Evolutionary conservation across 495 filamentous ascomycete species (phyloP), one percentile per base, ranked within the genome.

Genomic region (Lentithecium fluviatile): DNA sequence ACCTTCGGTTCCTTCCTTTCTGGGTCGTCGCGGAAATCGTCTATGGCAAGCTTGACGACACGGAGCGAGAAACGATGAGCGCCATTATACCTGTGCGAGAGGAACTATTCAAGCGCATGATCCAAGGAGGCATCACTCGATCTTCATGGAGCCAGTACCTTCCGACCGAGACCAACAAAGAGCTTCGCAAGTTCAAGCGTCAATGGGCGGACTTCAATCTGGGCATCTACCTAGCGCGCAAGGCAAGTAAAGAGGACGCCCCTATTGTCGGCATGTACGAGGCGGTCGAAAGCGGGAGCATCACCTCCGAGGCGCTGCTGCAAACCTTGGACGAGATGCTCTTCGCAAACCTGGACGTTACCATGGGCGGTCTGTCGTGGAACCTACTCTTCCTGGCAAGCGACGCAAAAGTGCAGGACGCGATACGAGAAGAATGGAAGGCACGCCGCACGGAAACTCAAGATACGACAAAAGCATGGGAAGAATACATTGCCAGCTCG

Each of bases 311-410:
- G 21, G 45, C 76, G 45, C 34, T 76, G 0, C 55, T 70, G 2
- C 75, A 79, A 13, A 79, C 77, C 0, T 7, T 80, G 4, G 76
- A 77, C 52, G 78, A 80, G 58, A 68, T 70, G 55, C 69, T 79
- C 1, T 79, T 72, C 58, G 77, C 74, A 1, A 79, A 81, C 51
- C 60, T 81, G 0, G 78, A 81, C 55, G 77, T 79, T 0, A 77
- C 77, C 0, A 71, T 70, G 6, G 69, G 71, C 6, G 72, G 60
- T 6, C 15, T 78, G 0, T 69, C 74, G 1, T 79, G 77, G 77
- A 70, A 60, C 17, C 45, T 75, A 8, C 43, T 78, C 10, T 73
- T 76, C 50, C 62, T 81, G 0, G 78, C 76, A 4, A 59, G 65
- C 2, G 7, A 78, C 58, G 66, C 37, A 0, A 38, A 62, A 6